These are phyloP conservation scores for Omphalea diandra DNA, from an alignment of 441 rosid species.

Conservation along the genomic window DNA sequence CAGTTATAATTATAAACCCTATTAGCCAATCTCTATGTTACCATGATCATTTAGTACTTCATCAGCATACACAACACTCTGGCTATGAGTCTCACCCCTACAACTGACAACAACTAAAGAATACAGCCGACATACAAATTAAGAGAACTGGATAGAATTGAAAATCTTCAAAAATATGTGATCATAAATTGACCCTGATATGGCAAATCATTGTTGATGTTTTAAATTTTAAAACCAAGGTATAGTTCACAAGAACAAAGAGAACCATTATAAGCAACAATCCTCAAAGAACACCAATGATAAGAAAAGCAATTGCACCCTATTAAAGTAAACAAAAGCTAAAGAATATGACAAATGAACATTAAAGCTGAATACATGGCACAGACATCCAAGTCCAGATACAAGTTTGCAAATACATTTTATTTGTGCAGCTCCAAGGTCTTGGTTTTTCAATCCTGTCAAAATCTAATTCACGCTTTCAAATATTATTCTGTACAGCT, in stretches of 20 bases:
- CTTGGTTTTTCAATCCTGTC: background rate
- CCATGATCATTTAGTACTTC: background rate
- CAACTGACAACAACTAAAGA: background rate
- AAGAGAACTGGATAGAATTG: background rate
- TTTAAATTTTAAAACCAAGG: background rate
- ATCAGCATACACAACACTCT: background rate
- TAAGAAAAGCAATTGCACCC: background rate
- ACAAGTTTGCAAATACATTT: background rate
- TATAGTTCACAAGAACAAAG: background rate
- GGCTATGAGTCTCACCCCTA: no score
- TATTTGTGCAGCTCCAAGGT: background rate
- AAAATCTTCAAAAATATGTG: background rate
- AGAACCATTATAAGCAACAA: background rate
- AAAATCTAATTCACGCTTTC: background rate
- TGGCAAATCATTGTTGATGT: background rate
- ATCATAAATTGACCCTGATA: background rate
- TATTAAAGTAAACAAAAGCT: background rate
- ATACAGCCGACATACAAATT: background rate
- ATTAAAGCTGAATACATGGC: background rate
- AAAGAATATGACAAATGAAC: no score
- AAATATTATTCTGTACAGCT: background rate
- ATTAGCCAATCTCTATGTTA: background rate
- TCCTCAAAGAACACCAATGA: background rate
- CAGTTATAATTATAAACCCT: no score
- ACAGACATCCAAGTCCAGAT: background rate